phyloP scores from a whole-genome alignment of 371 early-diverging fungal genomes.

The Parasitella parasitica region DNA sequence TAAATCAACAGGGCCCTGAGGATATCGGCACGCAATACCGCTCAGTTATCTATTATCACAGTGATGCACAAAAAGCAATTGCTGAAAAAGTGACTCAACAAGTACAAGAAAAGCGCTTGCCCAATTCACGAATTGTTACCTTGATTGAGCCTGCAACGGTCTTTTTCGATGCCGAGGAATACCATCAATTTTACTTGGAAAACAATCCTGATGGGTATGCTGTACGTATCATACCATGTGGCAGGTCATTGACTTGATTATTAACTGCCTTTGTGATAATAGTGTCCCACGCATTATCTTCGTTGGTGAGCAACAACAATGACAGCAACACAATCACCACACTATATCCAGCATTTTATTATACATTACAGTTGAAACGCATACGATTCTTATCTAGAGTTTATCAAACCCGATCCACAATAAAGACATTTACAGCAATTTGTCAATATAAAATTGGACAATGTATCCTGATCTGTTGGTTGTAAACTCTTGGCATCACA shows the following conservation, averaged over 20 bases:
- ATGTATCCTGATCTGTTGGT: background rate
- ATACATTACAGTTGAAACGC: slow-evolving; percentile 3
- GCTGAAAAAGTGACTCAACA: slow-evolving; percentile 72
- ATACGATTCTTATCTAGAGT: background rate
- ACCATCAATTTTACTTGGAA: slow-evolving; percentile 84
- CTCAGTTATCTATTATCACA: slow-evolving; percentile 83
- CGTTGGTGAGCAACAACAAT: slow-evolving; percentile 28
- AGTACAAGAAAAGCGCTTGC: slow-evolving; percentile 61
- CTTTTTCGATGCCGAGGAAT: slow-evolving; percentile 87
- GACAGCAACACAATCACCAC: background rate
- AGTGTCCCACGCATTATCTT: slow-evolving; percentile 53
- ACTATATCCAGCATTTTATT: background rate
- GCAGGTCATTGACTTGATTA: background rate
- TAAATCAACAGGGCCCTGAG: slow-evolving; percentile 39
- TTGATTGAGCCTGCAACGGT: slow-evolving; percentile 62
- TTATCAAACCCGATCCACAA: slow-evolving; percentile 22
- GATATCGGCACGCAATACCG: slow-evolving; percentile 57
- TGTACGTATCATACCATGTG: slow-evolving; percentile 11
- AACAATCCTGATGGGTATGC: slow-evolving; percentile 51
- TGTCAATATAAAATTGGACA: slow-evolving; percentile 15
- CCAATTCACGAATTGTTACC: slow-evolving; percentile 61
- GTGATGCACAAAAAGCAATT: slow-evolving; percentile 64
- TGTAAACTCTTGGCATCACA: slow-evolving; percentile 25
- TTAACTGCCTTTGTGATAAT: slow-evolving; percentile 10
- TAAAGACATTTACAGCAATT: slow-evolving; percentile 23